Evolutionary conservation across 805 yeast genomes (phyloP), one percentile per base, ranked within the genome.

Genomic region (Candida glaebosa): DNA sequence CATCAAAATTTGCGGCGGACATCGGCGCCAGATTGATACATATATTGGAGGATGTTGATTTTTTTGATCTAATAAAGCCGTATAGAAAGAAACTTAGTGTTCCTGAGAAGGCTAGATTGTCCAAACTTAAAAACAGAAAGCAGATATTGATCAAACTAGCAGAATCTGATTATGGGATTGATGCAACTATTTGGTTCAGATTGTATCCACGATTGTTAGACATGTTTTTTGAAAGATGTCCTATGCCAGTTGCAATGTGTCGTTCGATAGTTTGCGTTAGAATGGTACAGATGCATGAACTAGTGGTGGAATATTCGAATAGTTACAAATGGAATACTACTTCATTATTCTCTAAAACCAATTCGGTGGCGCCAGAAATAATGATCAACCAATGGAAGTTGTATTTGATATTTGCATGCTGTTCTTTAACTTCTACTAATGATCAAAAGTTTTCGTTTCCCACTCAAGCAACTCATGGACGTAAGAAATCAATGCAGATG

Each of bases 121-220:
- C 80, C 1, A 84, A 84, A 51, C 62, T 93, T 26, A 78, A 70
- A 46, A 76, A 75, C 43, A 76, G 82, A 49, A 81, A 78, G 45
- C 86, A 84, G 18, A 73, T 87, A 2, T 62, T 95, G n/a, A 69
- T 85, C 0, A 75, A 81, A 38, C 66, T 93, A 5, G 96, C 96
- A 0, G 96, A 87, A 49, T 85, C 96, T 2, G 95, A 85, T 44
- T 86, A 90, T 54, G 97, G 98, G 1, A 90, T 93, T 7, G 99
- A 93, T 63, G 82, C 95, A 1, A 96, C 98, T 0, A 67, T 93
- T n/a, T 93, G 99, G 99, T 84, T 91, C 53, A 76, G 95, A 46
- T 76, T 84, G 1, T 89, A 86, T 52, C 97, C 97, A 2, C 76
- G 75, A 28, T 65, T 93, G 2, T 63, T 93, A 32, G 80, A 76